phyloP scores from a whole-genome alignment of 2,329 filamentous ascomycete species.

The Pseudonectria foliicola region DNA sequence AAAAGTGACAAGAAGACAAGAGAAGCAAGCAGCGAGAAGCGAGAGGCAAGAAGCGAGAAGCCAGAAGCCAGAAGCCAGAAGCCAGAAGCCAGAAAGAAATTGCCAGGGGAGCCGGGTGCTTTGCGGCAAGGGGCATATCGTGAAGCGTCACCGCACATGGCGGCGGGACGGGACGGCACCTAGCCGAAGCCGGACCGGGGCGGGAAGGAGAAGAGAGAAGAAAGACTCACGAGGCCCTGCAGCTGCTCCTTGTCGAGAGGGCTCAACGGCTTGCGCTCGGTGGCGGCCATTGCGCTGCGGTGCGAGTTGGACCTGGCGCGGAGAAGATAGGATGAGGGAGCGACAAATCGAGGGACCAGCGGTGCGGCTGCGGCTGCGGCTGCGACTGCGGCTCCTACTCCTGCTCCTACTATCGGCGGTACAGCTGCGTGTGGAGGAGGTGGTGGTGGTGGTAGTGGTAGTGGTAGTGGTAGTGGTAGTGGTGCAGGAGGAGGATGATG shows the following conservation, averaged over 20 bases:
- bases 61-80: too few species aligned
- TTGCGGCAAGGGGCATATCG: too few species aligned
- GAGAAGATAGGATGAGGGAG: conserved; percentile 53
- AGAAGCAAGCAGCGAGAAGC: neutral
- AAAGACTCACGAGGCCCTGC: conserved; percentile 62
- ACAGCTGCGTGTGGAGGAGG: too few species aligned
- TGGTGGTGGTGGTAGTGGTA: conserved; percentile 8
- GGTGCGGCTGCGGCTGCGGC: conserved; percentile 6
- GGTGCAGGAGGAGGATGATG: neutral
- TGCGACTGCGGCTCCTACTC: conserved; percentile 4
- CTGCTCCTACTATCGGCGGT: too few species aligned
- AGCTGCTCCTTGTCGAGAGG: conserved; percentile 69
- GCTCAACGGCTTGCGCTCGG: conserved; percentile 41
- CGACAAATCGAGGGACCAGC: conserved; percentile 48
- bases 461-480: conserved; percentile 10
- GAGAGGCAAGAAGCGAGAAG: too few species aligned
- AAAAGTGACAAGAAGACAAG: neutral
- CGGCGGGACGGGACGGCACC: neutral
- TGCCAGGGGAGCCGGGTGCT: too few species aligned
- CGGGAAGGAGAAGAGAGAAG: conserved; percentile 5
- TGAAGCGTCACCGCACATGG: neutral
- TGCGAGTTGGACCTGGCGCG: conserved; percentile 26
- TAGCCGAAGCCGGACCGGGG: neutral
- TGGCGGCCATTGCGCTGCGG: conserved; percentile 28
- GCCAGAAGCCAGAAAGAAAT: too few species aligned